Evolutionary conservation across 2,329 filamentous ascomycete species (phyloP), one percentile per base, ranked within the genome.

Genomic region (Ceratocystis papillata): DNA sequence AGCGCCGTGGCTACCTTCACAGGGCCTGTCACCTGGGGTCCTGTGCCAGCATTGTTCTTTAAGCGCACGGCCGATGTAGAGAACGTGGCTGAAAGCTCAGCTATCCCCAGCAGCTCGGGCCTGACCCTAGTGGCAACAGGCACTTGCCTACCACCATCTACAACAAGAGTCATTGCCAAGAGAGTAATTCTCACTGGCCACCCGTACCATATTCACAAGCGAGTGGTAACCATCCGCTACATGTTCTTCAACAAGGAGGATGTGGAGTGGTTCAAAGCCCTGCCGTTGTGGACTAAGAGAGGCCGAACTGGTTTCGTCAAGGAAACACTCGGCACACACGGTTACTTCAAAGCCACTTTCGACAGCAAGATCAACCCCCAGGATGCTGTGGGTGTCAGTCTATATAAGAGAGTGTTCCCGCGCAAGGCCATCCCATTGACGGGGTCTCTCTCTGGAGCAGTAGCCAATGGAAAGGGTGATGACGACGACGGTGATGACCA

Each of bases 281-380:
- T 99, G 73, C 93, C 94, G 68, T 77, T 99, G 69, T 99, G 93
- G 92, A 99, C 94, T 4, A 89, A 85, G 78, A 79, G 93, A 37
- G 94, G 94, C 5, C 81, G 94, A 69, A 89, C 85, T 70, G 94
- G 94, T 7, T 96, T 87, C 75, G 85, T 99, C 79, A 96, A 96
- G 80, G 94, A 99, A 79, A 83, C 87, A 67, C 78, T 99, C 62
- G 94, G 94, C 71, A 99, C 94, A 45, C 94, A 99, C 76, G 94
- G 94, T n/a, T 99, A 99, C 79, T 97, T 97, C 83, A 99, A 99
- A 81, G 94, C 94, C 12, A 96, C 88, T 1, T 99, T 99, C 78
- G 95, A 99, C 75, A 90, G 87, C 12, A 89, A 88, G 74, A 93
- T 99, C 75, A 97, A 96, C 76, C 92, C 94, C 1, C 89, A 96